These are phyloP conservation scores for Noccaea caerulescens DNA, from an alignment of 345 rosid species.

Conservation along the genomic window DNA sequence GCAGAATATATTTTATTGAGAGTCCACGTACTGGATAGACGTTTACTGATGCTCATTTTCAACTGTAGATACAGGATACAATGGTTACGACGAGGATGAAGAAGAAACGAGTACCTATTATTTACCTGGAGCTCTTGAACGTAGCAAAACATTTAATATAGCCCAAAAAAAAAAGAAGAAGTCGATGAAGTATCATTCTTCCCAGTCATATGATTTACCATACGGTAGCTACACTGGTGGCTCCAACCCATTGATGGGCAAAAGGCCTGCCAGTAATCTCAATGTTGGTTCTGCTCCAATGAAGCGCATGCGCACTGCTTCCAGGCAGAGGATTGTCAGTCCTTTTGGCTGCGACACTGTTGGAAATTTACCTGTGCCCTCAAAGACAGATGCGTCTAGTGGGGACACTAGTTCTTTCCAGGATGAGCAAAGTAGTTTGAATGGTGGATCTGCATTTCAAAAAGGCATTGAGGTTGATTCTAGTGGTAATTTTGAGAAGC, in stretches of 20 bases:
- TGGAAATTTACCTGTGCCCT: slow-evolving; percentile 54
- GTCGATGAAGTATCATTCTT: slow-evolving; percentile 47
- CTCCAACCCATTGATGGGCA: slow-evolving; percentile 60
- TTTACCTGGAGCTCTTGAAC: slow-evolving; percentile 62
- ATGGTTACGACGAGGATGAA: slow-evolving; percentile 80
- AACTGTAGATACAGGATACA: slow-evolving; percentile 65
- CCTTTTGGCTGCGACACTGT: slow-evolving; percentile 52
- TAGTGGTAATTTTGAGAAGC: slow-evolving; percentile 63
- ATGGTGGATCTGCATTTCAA: slow-evolving; percentile 67
- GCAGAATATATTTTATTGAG: slow-evolving; percentile 28
- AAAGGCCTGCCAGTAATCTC: slow-evolving; percentile 64
- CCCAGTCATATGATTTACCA: slow-evolving; percentile 62
- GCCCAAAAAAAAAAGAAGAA: slow-evolving; percentile 64
- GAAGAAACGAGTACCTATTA: slow-evolving; percentile 74
- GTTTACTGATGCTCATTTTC: slow-evolving; percentile 20
- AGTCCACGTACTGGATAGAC: slow-evolving; percentile 9
- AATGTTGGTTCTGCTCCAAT: slow-evolving; percentile 67
- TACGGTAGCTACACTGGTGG: slow-evolving; percentile 51
- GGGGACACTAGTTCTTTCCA: slow-evolving; percentile 95
- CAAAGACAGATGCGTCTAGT: slow-evolving; percentile 84
- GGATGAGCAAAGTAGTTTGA: slow-evolving; percentile 77
- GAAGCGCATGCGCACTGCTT: slow-evolving; percentile 82
- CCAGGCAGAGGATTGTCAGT: slow-evolving; percentile 74
- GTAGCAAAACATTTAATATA: slow-evolving; percentile 55
- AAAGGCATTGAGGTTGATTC: slow-evolving; percentile 86